Evolutionary conservation across 306 rosid species (phyloP), one percentile per base, ranked within the genome.

Genomic region (Cucurbita moschata): DNA sequence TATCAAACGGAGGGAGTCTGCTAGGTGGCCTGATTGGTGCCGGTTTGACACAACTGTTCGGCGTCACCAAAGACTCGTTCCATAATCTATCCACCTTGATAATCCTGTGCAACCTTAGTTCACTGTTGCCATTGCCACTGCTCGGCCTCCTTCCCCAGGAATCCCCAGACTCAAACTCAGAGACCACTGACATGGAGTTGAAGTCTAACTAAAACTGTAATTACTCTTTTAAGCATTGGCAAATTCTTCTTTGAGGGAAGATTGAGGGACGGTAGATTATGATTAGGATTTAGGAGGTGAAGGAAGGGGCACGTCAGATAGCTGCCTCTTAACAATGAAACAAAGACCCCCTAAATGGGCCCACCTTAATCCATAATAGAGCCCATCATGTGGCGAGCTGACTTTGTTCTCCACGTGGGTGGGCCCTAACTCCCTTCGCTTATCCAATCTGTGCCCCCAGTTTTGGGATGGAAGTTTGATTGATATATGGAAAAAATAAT

Each of bases 21-120:
- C 80, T 95, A 57, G 99, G 99, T 77, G 97, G 97, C 30, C 85
- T 91, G 77, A 81, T 95, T n/a, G 99, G 99, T 58, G 99, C 99
- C 39, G 92, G 97, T 61, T 82, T 95, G 81, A 95, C 96, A 26
- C 91, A 91, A 76, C 47, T 89, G 68, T 87, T 95, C 52, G 99
- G 99, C 35, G 79, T 95, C 76, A 95, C 99, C 16, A 95, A 79
- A 82, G 99, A 95, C 83, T 87, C 59, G 12, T 95, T 91, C 76
- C 93, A 89, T 53, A 95, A 91, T 88, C 83, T 95, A 67, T 82
- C 91, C 18, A 13, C 81, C 60, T 76, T 95, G 85, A 89, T 95
- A 82, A 89, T 91, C 81, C 80, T 95, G 38, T 95, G 96, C 87
- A 91, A 95, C 77, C 89, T 95, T 15, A 91, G 90, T 83, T 95